Base-by-base conservation (phyloP, 257 asterid species). In the Solanum sejunctum region DNA sequence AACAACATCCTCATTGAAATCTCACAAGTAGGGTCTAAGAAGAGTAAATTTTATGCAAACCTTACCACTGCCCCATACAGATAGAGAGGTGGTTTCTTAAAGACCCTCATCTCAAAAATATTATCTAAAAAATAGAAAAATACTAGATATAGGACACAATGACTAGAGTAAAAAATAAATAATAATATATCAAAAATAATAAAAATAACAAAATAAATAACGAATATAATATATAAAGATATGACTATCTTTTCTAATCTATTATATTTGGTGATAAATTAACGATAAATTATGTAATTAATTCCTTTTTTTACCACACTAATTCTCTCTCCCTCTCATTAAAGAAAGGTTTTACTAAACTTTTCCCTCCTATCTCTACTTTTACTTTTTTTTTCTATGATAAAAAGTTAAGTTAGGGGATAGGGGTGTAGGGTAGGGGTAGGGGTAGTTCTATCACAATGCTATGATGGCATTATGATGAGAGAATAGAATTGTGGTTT, bases 401-500 rank as follows among this genome's bases (percentile, higher is more conserved):
- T 90, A 90, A 49, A 92, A 94, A 91, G 93, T 89, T 85, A 86
- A 85, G 7, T 85, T 43, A 51, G 54, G 49, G 9, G 77, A 85
- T 10, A 1, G 43, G 20, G 23, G 79, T 32, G 79, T 2, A 17
- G 39, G 23, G 10, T n/a, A 72, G 86, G 39, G 23, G 10, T n/a
- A 72, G 86, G 66, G 83, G 84, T 57, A 43, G 75, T 82, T 83
- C 77, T 83, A 92, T 90, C 93, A 91, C 88, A 91, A 89, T 90
- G 92, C 80, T 79, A 93, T 92, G 91, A 94, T 93, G 94, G 92
- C 94, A 91, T 84, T 92, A 92, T 92, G 95, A 93, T 88, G 94
- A 93, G 93, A 88, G 97, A 92, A 95, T 92, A 93, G 97, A 95
- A 95, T 93, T 93, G 98, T 94, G 97, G 96, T 94, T 93, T 91